Percentiles rank a stretch among this genome's conserved stretches.
Evolutionary conservation across 805 yeast species (phyloP).

Genomic region (Myxozyma geophila): DNA sequence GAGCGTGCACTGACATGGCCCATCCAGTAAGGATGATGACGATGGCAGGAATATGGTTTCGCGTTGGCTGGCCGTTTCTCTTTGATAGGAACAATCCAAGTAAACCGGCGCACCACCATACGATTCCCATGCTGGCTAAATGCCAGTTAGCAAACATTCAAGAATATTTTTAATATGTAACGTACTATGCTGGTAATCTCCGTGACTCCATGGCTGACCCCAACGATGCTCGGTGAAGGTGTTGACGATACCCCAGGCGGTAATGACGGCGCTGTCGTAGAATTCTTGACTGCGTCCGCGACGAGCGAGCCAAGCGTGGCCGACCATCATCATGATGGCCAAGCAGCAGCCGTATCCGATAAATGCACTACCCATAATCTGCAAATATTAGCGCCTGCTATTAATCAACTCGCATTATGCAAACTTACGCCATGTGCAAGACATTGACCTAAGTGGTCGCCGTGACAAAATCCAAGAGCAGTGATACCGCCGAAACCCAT

Average conservation of each 20-base stretch:
- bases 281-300: constrained; percentile 73
- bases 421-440: constrained; percentile 75
- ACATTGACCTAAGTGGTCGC: constrained; percentile 86
- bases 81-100: constrained; percentile 79
- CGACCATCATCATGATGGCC: constrained; percentile 66
- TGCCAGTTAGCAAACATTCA: constrained; percentile 6
- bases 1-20: constrained; percentile 91
- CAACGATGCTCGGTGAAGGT: constrained; percentile 97
- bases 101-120: constrained; percentile 96
- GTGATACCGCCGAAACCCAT: constrained; percentile 82
- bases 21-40: constrained; percentile 88
- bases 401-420: not conserved
- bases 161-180: not conserved
- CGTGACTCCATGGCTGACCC: constrained; percentile 93
- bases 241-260: constrained; percentile 88
- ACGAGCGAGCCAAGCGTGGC: constrained; percentile 59
- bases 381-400: not conserved
- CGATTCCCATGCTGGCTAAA: constrained; percentile 85
- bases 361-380: constrained; percentile 89
- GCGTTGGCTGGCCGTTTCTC: constrained; percentile 48
- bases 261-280: constrained; percentile 79
- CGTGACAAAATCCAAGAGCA: constrained; percentile 84
- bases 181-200: constrained; percentile 69
- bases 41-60: constrained; percentile 80
- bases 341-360: constrained; percentile 77